Evolutionary conservation across 331 rosid genomes (phyloP), one percentile per base, ranked within the genome.

Genomic region (Cydonia oblonga): DNA sequence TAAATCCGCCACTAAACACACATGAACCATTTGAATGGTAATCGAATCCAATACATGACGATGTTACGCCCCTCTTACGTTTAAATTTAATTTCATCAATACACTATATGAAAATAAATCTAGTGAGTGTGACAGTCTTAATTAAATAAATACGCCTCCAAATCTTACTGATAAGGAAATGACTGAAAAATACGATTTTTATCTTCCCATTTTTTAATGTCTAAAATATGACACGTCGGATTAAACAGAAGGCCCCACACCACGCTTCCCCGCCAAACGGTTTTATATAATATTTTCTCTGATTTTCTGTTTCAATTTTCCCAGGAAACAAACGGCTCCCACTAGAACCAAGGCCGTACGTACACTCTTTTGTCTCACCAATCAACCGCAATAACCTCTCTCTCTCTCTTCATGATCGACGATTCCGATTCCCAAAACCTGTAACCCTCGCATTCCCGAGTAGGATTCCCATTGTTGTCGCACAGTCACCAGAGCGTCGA

Each of bases 401-500:
- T 46, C 52, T 52, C 33, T 63, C 29, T 54, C 65, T 64, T 4
- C 77, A 66, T 26, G 74, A 58, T 60, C 75, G 60, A 30, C 22
- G 7, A 68, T 64, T 30, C 56, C 75, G 75, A 51, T 11, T 33
- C 35, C 53, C 26, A 3, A 25, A 54, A 62, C 19, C 62, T 11
- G 20, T 42, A 44, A 23, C 23, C 23, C 38, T 76, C 16, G 42
- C 51, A 66, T 67, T 62, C 42, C 13, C 32, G 11, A 14, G 58
- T 71, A 69, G 29, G 24, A 26, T 53, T 72, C 80, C 56, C 66
- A 4, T 63, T 44, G 33, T 15, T 38, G 18, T 46, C 40, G 49
- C 63, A 30, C 19, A 30, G 49, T 76, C 64, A 6, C 61, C 38
- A 19, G n/a, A 75, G 23, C 64, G 52, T 69, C 64, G 79, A 83